Base-by-base conservation (phyloP, 2,329 filamentous ascomycete genomes). In the Hirsutella rhossiliensis region DNA sequence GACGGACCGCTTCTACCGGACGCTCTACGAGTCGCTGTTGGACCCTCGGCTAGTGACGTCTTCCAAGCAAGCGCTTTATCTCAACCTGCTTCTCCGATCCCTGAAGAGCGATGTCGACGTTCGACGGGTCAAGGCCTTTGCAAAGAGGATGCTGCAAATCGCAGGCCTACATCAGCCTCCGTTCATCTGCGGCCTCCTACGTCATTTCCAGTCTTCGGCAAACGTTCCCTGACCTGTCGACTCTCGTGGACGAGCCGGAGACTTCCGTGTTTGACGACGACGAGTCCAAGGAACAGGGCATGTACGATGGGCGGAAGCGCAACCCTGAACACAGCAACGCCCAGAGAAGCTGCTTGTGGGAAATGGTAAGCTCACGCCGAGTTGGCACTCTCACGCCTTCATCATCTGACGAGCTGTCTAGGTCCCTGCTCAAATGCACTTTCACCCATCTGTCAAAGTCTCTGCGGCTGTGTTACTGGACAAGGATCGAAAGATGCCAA, bases 291-390 rank as follows among this genome's bases (percentile, higher is more conserved):
- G 49, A 60, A 39, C 55, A 58, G 32, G 58, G 59, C 4, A 62
- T 61, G 19, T 98, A 98, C 54, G 88, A 98, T 60, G 83, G 87
- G 8, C 80, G 87, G 43, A 98, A 97, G 68, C 76, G 92, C 56
- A 82, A 96, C 54, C 92, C 94, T 0, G 85, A 89, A 59, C 82
- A 94, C 62, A 87, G 87, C 64, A 89, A 94, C 59, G 92, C 94
- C n/a, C 87, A 96, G 50, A 76, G 81, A 51, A 92, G 84, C 55
- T 96, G 89, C 64, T 68, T 97, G 9, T 98, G 92, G 92, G 92
- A 98, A 62, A 61, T 95, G 48, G 72, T 92, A 64, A 64, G 76
- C 65, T 46, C 23, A 3, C 19, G 12, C 18, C n/a, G 12, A 13
- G 19, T 23, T 39, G 17, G 19, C 37, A 19, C n/a, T n/a, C 8